Conservation (phyloP, 2,329 filamentous ascomycete species). For the Sporothrix humicola region DNA sequence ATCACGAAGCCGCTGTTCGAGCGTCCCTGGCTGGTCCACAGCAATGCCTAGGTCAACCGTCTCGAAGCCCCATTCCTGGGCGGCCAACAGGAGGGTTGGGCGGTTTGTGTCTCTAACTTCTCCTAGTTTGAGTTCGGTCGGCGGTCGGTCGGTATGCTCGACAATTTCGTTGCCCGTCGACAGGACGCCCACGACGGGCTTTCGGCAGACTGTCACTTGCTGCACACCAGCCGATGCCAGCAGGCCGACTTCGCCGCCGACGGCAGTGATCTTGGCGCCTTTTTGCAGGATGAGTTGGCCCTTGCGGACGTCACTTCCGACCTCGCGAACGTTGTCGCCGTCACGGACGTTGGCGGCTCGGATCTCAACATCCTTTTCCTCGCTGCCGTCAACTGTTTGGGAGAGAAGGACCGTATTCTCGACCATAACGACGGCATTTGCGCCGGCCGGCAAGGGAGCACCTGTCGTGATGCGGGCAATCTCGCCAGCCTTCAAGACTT, state of each 20-base stretch:
- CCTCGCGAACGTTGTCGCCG: slow-evolving; percentile 87
- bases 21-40: slow-evolving; percentile 70
- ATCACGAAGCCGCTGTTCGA: slow-evolving; percentile 78
- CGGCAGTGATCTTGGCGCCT: slow-evolving; percentile 81
- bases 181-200: slow-evolving; percentile 81
- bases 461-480: slow-evolving; percentile 94
- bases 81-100: slow-evolving; percentile 81
- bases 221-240: slow-evolving; percentile 81
- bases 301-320: slow-evolving; percentile 82
- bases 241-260: slow-evolving; percentile 90
- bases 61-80: slow-evolving; percentile 74
- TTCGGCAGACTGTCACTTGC: slow-evolving; percentile 73
- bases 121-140: slow-evolving; percentile 69
- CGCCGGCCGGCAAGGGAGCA: slow-evolving; percentile 84
- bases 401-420: slow-evolving; percentile 84
- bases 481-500: slow-evolving; percentile 69
- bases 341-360: slow-evolving; percentile 74
- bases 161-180: slow-evolving; percentile 97
- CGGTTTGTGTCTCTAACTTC: slow-evolving; percentile 95
- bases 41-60: slow-evolving; percentile 87
- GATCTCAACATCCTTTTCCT: slow-evolving; percentile 89
- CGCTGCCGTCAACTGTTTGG: slow-evolving; percentile 76
- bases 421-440: slow-evolving; percentile 94
- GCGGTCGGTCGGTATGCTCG: slow-evolving; percentile 62
- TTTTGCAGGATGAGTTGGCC: slow-evolving; percentile 73